Conservation (phyloP, 441 rosid species). For the Pelargonium hybrid region DNA sequence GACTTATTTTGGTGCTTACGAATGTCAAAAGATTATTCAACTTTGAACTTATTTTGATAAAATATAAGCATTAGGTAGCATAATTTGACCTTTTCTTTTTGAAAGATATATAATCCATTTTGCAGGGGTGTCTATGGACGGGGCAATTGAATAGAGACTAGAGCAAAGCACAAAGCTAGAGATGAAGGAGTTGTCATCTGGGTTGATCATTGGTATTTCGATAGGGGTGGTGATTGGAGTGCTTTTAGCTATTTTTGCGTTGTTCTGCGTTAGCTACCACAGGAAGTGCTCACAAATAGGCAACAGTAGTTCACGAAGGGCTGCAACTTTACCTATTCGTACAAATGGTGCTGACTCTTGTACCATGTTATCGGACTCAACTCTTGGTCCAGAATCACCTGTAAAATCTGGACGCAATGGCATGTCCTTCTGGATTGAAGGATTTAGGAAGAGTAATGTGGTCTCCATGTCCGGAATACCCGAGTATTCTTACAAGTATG, state of each 20-base stretch:
- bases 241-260: conserved; percentile 50
- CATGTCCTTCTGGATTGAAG: conserved; percentile 63
- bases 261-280: conserved; percentile 58
- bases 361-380: conserved; percentile 65
- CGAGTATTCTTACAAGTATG: conserved; percentile 83
- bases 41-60: conserved; percentile 2
- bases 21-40: conserved; percentile 16
- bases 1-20: conserved; percentile 19
- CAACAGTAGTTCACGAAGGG: conserved; percentile 71
- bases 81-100: conserved; percentile 21
- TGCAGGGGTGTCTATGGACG: conserved; percentile 41
- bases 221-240: conserved; percentile 93
- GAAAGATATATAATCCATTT: not conserved
- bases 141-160: conserved; percentile 24
- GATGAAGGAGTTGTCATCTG: conserved; percentile 74
- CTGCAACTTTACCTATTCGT: conserved; percentile 63
- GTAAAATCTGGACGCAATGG: conserved; percentile 51
- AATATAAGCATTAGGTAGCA: not conserved
- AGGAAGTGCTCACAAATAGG: conserved; percentile 78
- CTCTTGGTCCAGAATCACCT: conserved; percentile 80
- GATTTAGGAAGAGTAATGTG: conserved; percentile 47
- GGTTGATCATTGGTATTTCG: conserved; percentile 78
- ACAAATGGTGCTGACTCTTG: conserved; percentile 69
- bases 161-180: conserved; percentile 21
- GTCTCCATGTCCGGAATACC: conserved; percentile 84